Percentiles rank a stretch among this genome's conserved stretches.
Evolutionary conservation across 177 flowering plant genomes (phyloP).

Genomic region (Vitis hybrid): DNA sequence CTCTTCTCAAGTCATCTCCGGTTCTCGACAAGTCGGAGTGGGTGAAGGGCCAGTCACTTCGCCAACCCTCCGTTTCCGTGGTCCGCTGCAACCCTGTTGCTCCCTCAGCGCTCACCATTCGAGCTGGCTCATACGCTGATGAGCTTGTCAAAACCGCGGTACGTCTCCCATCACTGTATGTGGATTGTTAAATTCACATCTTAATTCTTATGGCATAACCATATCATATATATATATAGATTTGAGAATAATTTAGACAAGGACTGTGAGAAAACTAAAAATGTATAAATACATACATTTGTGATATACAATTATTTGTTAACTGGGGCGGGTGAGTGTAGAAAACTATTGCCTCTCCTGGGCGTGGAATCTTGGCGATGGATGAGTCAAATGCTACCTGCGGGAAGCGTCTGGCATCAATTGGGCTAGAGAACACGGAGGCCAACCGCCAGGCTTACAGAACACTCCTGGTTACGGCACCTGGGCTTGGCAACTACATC

Average conservation of each 20-base stretch:
- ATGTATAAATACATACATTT: too few relatives aligned
- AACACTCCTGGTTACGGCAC: conserved; percentile 72
- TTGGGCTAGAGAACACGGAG: conserved; percentile 93
- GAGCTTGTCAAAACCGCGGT: conserved; percentile 94
- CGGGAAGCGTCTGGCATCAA: conserved; percentile 85
- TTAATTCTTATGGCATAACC: too few relatives aligned
- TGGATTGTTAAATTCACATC: background rate
- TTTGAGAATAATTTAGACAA: too few relatives aligned
- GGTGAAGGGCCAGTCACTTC: conserved; percentile 76
- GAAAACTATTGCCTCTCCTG: conserved; percentile 88
- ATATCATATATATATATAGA: too few relatives aligned
- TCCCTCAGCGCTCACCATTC: conserved; percentile 47
- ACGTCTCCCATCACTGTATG: conserved; percentile 14
- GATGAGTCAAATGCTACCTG: conserved; percentile 93
- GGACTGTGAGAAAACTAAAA: too few relatives aligned
- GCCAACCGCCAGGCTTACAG: conserved; percentile 93
- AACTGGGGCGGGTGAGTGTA: conserved; percentile 7
- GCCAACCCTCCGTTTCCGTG: conserved; percentile 48
- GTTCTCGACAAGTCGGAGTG: conserved; percentile 82
- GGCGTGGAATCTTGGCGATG: conserved; percentile 93
- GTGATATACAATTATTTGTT: too few relatives aligned
- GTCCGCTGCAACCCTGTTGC: conserved; percentile 41
- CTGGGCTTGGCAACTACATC: conserved; percentile 80
- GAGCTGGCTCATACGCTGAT: conserved; percentile 66
- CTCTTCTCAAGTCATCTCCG: conserved; percentile 72